Percentiles rank a stretch among this genome's conserved stretches.
These are phyloP conservation scores for Saccharomycopsis hybrid DNA, from an alignment of 1,139 yeast genomes.

Conservation along the genomic window DNA sequence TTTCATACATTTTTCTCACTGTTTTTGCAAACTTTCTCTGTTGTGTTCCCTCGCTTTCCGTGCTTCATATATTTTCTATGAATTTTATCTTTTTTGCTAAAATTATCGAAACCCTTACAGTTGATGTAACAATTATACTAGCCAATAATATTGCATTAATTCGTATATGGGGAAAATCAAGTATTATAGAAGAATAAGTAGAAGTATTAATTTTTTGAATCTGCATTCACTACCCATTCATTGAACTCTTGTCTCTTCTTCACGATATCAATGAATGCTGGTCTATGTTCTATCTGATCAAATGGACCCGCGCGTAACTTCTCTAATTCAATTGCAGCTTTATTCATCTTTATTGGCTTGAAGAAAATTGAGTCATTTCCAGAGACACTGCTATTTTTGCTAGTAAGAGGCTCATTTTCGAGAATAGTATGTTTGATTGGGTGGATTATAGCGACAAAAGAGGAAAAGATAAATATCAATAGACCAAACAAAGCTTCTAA, in stretches of 20 bases:
- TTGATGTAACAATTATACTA: neutral
- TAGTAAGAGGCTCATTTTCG: slow-evolving; percentile 26
- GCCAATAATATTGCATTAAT: no score
- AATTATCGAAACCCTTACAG: neutral
- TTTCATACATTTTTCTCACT: neutral
- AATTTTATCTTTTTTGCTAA: no score
- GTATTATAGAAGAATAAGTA: neutral
- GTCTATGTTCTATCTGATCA: slow-evolving; percentile 38
- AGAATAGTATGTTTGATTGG: slow-evolving; percentile 14
- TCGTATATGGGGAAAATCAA: no score
- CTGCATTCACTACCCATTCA: slow-evolving; percentile 30
- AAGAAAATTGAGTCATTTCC: slow-evolving; percentile 28
- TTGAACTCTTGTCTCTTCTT: slow-evolving; percentile 37
- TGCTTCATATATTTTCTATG: neutral
- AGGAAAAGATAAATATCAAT: slow-evolving; percentile 34
- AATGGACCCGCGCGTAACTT: slow-evolving; percentile 40
- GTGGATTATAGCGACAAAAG: slow-evolving; percentile 28
- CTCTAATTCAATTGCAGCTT: slow-evolving; percentile 41
- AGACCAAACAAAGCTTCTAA: slow-evolving; percentile 40
- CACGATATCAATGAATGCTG: slow-evolving; percentile 40
- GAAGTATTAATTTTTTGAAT: neutral
- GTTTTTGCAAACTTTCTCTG: neutral
- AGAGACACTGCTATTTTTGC: slow-evolving; percentile 22
- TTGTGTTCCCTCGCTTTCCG: neutral
- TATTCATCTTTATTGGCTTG: slow-evolving; percentile 41